These are phyloP conservation scores for Cutaneotrichosporon sp. DNA, from an alignment of 1,284 basidiomycete species.

Conservation along the genomic window DNA sequence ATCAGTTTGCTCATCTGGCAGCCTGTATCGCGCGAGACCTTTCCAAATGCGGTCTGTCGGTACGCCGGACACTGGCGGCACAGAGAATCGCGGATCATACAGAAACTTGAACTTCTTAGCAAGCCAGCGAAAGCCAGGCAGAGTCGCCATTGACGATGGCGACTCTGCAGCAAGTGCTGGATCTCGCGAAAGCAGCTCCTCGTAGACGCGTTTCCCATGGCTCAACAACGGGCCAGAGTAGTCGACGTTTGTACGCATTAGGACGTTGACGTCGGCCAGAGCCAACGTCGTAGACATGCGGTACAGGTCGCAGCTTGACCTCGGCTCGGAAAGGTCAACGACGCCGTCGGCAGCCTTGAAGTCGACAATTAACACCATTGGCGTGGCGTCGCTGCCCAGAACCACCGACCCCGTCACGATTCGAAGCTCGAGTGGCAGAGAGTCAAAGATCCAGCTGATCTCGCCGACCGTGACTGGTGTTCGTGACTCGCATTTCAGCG, in stretches of 20 bases:
- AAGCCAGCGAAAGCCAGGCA: constrained; percentile 37
- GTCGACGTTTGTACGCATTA: constrained; percentile 68
- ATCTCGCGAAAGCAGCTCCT: constrained; percentile 54
- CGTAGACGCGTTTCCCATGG: constrained; percentile 61
- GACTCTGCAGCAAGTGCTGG: constrained; percentile 30
- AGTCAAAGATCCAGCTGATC: constrained; percentile 55
- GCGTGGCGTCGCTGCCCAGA: constrained; percentile 76
- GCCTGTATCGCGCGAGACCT: constrained; percentile 50
- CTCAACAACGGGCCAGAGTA: constrained; percentile 62
- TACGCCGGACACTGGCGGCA: constrained; percentile 34
- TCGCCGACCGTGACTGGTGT: no score
- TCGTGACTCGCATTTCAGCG: no score
- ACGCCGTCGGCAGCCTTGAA: constrained; percentile 68
- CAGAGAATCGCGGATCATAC: constrained; percentile 33
- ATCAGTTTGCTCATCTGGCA: constrained; percentile 27
- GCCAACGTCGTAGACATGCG: constrained; percentile 68
- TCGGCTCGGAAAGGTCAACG: constrained; percentile 68
- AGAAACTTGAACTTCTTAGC: constrained; percentile 38
- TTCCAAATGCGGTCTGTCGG: constrained; percentile 46
- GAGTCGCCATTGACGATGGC: constrained; percentile 35
- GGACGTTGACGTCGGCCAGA: constrained; percentile 61
- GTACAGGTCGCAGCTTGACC: constrained; percentile 71
- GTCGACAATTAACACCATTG: constrained; percentile 70
- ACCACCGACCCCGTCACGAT: constrained; percentile 69
- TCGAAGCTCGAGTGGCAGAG: constrained; percentile 72